These are phyloP conservation scores for Sphaerosporella brunnea DNA, from an alignment of 495 filamentous ascomycete genomes.

Conservation along the genomic window DNA sequence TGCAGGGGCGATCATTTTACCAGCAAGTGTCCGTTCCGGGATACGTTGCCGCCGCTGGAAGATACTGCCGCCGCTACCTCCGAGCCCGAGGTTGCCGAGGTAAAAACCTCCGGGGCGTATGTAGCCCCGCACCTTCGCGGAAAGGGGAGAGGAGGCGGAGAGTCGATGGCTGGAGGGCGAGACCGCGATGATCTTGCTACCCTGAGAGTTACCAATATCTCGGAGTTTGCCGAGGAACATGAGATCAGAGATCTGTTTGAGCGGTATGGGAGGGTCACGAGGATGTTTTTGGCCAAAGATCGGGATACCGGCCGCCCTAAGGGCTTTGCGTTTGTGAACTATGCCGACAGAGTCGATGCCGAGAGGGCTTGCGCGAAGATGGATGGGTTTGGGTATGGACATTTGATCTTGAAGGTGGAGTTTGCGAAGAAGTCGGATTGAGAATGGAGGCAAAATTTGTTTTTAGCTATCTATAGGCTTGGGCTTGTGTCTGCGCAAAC, in stretches of 20 bases:
- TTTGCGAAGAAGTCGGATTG: slow-evolving; percentile 55
- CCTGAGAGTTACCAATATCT: slow-evolving; percentile 91
- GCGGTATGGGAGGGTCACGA: slow-evolving; percentile 84
- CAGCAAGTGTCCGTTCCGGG: slow-evolving; percentile 68
- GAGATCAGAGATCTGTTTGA: slow-evolving; percentile 96
- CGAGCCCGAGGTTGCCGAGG: slow-evolving; percentile 31
- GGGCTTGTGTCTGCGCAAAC: no score
- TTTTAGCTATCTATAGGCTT: no score
- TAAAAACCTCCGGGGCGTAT: slow-evolving; percentile 53
- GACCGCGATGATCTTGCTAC: slow-evolving; percentile 95
- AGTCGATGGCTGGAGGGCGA: slow-evolving; percentile 68
- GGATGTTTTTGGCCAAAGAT: slow-evolving; percentile 91
- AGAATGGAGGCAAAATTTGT: no score
- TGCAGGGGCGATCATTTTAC: slow-evolving; percentile 98
- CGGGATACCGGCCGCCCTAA: slow-evolving; percentile 86
- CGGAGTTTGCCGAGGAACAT: slow-evolving; percentile 86
- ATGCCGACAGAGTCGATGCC: slow-evolving; percentile 72
- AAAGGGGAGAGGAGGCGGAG: slow-evolving; percentile 46
- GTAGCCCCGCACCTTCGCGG: slow-evolving; percentile 82
- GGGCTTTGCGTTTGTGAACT: slow-evolving; percentile 97
- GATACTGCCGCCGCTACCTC: slow-evolving; percentile 32
- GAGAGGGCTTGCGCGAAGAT: slow-evolving; percentile 87
- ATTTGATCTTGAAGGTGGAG: slow-evolving; percentile 77
- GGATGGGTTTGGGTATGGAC: slow-evolving; percentile 89
- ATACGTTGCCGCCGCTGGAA: slow-evolving; percentile 60